Percentiles rank a stretch among this genome's conserved stretches.
Conservation (phyloP, 495 filamentous ascomycete genomes). For the Penicillium taxi region DNA sequence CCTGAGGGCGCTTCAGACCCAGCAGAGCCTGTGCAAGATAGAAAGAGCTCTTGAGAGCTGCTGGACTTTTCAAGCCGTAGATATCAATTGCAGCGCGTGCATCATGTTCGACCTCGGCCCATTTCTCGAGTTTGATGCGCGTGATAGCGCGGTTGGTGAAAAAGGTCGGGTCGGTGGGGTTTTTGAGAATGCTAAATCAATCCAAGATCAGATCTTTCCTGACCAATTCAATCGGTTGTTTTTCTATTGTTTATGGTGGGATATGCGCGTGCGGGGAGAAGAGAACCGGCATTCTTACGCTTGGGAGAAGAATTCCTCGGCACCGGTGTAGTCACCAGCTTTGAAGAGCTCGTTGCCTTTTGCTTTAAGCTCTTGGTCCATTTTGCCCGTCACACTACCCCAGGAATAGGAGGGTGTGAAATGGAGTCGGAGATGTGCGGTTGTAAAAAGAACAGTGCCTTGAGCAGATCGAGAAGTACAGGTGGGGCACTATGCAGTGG, state of each 20-base stretch:
- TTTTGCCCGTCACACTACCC: constrained; percentile 6
- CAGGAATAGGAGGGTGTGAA: not conserved
- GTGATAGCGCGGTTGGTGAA: constrained; percentile 87
- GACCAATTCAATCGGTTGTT: too few relatives aligned
- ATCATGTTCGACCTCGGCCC: constrained; percentile 72
- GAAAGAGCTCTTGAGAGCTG: constrained; percentile 68
- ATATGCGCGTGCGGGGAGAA: not conserved
- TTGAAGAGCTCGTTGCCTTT: constrained; percentile 50
- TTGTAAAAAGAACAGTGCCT: too few relatives aligned
- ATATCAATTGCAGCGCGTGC: constrained; percentile 66
- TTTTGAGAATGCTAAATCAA: constrained; percentile 39
- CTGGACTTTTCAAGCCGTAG: constrained; percentile 40
- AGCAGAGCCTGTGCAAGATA: constrained; percentile 81
- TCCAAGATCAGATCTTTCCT: too few relatives aligned
- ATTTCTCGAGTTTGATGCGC: constrained; percentile 61
- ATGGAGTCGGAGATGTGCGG: not conserved
- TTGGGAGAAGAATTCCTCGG: constrained; percentile 76
- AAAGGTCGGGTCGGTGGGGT: constrained; percentile 41
- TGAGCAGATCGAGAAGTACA: too few relatives aligned
- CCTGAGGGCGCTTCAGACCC: constrained; percentile 61
- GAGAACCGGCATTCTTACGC: constrained; percentile 49
- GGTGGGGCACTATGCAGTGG: constrained; percentile 10
- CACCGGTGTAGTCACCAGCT: constrained; percentile 59
- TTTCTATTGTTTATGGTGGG: not conserved
- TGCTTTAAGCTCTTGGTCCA: constrained; percentile 38